Percentiles rank a stretch among this genome's conserved stretches.
phyloP scores from a whole-genome alignment of 1,284 basidiomycete genomes.

The Heimioporus punctisporus region DNA sequence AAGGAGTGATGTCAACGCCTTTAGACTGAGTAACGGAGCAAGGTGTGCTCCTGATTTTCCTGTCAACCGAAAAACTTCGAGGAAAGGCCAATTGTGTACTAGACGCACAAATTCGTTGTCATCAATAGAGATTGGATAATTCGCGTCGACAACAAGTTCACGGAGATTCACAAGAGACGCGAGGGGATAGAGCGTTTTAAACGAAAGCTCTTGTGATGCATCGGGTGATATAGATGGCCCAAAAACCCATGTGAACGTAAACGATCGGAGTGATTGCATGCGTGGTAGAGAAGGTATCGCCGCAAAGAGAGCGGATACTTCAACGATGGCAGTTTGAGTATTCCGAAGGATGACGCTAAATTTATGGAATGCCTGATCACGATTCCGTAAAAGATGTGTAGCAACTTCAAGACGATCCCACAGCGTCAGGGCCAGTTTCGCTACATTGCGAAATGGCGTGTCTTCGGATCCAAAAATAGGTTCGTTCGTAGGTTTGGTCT shows the following conservation, averaged over 20 bases:
- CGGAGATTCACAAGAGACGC: conserved; percentile 2
- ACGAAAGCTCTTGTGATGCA: background rate
- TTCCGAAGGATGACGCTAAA: background rate
- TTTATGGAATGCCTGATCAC: conserved; percentile 1
- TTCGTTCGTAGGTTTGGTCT: background rate
- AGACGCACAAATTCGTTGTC: conserved; percentile 1
- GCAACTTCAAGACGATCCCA: background rate
- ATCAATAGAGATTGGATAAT: background rate
- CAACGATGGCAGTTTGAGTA: background rate
- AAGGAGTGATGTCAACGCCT: conserved; percentile 2
- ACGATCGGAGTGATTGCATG: conserved; percentile 1
- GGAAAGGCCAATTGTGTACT: conserved; percentile 4
- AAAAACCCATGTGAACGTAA: background rate
- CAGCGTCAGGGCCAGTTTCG: background rate
- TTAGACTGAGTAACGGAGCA: background rate
- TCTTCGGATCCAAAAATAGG: conserved; percentile 1
- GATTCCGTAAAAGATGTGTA: conserved; percentile 1
- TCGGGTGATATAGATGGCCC: background rate
- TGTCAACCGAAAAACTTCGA: background rate
- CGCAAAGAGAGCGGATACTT: conserved; percentile 1
- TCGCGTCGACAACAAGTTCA: background rate
- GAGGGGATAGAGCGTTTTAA: background rate
- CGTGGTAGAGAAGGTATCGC: conserved; percentile 5
- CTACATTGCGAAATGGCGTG: conserved; percentile 1
- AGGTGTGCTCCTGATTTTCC: background rate